These are phyloP conservation scores for Urtica urens DNA, from an alignment of 306 rosid species.

Conservation along the genomic window DNA sequence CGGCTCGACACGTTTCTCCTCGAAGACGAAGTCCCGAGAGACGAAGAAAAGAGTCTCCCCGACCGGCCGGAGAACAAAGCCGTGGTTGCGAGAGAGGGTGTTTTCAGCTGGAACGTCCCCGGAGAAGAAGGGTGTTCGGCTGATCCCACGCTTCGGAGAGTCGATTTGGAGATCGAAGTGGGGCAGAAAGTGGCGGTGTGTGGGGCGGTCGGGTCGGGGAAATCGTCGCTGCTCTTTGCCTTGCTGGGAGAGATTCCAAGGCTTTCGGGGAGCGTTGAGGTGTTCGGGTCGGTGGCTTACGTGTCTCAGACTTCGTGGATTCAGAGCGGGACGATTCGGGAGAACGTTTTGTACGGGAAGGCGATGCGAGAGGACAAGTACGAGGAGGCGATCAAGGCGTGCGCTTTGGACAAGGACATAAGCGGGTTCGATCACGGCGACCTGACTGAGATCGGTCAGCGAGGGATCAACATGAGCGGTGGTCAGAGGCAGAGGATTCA, in stretches of 20 bases:
- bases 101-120: slow-evolving; percentile 58
- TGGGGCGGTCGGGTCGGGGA: slow-evolving; percentile 80
- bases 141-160: slow-evolving; percentile 32
- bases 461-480: slow-evolving; percentile 88
- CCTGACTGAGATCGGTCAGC: slow-evolving; percentile 78
- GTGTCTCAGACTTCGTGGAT: slow-evolving; percentile 81
- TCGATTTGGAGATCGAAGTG: slow-evolving; percentile 33
- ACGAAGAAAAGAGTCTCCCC: slow-evolving; percentile 13
- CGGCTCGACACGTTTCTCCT: slow-evolving; percentile 47
- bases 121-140: too few species aligned
- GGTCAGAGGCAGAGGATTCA: slow-evolving; percentile 88
- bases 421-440: slow-evolving; percentile 55
- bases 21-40: slow-evolving; percentile 41
- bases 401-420: slow-evolving; percentile 64
- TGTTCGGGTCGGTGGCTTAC: slow-evolving; percentile 47
- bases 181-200: slow-evolving; percentile 64
- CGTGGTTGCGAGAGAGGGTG: slow-evolving; percentile 33
- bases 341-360: slow-evolving; percentile 63
- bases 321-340: slow-evolving; percentile 70
- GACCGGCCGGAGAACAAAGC: slow-evolving; percentile 15
- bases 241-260: slow-evolving; percentile 65
- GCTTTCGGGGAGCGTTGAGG: slow-evolving; percentile 57
- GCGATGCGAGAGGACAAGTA: slow-evolving; percentile 48
- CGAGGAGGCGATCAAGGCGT: slow-evolving; percentile 45
- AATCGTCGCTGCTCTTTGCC: slow-evolving; percentile 64